Conservation (phyloP, 2,329 filamentous ascomycete genomes). For the Ophiocordyceps camponoti-leonardi region DNA sequence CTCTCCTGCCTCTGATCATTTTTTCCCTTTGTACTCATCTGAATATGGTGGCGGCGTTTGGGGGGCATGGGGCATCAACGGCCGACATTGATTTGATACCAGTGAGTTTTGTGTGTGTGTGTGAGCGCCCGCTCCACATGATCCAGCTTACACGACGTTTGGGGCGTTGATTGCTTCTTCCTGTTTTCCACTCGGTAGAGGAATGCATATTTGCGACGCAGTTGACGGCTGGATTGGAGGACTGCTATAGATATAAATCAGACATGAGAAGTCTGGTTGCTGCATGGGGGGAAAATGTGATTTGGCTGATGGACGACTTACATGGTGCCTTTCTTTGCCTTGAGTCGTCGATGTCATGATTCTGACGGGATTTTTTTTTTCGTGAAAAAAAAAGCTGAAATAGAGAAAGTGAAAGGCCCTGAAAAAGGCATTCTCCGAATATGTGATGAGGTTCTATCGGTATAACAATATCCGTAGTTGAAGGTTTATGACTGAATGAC, state of each 20-base stretch:
- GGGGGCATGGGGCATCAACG: not conserved
- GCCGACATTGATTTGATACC: not conserved
- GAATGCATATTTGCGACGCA: not conserved
- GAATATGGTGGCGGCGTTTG: not conserved
- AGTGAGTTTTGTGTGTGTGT: not conserved
- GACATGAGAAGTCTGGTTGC: not conserved
- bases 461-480: no score
- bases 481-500: no score
- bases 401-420: no score
- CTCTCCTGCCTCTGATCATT: not conserved
- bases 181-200: not conserved
- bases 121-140: not conserved
- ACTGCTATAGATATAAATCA: not conserved
- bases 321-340: no score
- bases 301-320: no score
- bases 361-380: no score
- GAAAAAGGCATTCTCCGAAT: no score
- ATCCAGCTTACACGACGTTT: not conserved
- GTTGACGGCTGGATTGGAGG: not conserved
- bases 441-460: no score
- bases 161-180: not conserved
- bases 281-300: not conserved
- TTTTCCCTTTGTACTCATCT: not conserved
- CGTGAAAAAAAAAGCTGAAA: no score
- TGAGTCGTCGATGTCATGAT: no score